Conservation (phyloP, 805 yeast species). For the Candida hungchunana region DNA sequence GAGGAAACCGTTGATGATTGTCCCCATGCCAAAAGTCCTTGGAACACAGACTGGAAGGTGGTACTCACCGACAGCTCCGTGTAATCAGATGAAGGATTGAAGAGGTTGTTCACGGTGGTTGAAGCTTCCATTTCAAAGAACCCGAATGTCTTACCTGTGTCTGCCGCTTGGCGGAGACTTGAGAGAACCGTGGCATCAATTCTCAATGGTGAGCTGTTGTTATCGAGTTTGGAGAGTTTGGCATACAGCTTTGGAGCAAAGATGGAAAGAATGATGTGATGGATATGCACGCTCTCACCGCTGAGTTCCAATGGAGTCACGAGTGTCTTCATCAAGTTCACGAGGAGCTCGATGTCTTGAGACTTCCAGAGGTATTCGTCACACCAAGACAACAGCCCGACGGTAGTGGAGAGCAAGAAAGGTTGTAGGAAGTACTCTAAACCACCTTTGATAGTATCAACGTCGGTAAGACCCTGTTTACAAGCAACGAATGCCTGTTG, state of each 20-base stretch:
- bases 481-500: slow-evolving; percentile 67
- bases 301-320: slow-evolving; percentile 39
- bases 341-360: slow-evolving; percentile 32
- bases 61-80: slow-evolving; percentile 14
- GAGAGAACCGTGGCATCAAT: slow-evolving; percentile 20
- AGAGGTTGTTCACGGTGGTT: slow-evolving; percentile 1
- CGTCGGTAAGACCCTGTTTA: slow-evolving; percentile 48
- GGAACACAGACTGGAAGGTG: slow-evolving; percentile 20
- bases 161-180: slow-evolving; percentile 11
- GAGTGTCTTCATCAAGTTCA: slow-evolving; percentile 36
- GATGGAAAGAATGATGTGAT: slow-evolving; percentile 33
- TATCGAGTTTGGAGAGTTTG: slow-evolving; percentile 12
- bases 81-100: slow-evolving; percentile 1
- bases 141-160: slow-evolving; percentile 1
- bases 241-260: slow-evolving; percentile 19
- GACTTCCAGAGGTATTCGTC: slow-evolving; percentile 35
- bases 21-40: slow-evolving; percentile 20
- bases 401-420: slow-evolving; percentile 55
- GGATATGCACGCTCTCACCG: slow-evolving; percentile 43
- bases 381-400: slow-evolving; percentile 51
- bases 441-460: slow-evolving; percentile 65
- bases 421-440: slow-evolving; percentile 84
- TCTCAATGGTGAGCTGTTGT: slow-evolving; percentile 4
- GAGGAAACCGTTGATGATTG: slow-evolving; percentile 19
- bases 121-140: slow-evolving; percentile 15